Evolutionary conservation across 495 filamentous ascomycete genomes (phyloP), one percentile per base, ranked within the genome.

Genomic region (Tuber brumale): DNA sequence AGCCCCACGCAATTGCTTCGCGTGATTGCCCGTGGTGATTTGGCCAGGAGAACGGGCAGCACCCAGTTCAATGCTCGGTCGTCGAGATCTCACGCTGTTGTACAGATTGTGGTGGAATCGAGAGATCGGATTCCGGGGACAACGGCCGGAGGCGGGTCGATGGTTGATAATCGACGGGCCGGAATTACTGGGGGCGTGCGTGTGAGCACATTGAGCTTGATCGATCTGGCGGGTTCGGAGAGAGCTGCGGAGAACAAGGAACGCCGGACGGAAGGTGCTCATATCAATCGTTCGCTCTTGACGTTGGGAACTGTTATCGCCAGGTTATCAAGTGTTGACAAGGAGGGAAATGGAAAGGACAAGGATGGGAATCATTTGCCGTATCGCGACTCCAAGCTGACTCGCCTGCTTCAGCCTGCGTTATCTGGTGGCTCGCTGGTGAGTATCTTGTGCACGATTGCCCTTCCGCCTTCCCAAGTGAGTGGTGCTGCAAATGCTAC

Each of bases 81-180:
- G 85, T 99, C 95, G 73, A 93, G 95, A 81, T 97, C 93, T 87
- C 95, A 99, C 80, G 95, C 95, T 2, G 95, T 99, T 41, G 95
- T 99, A 42, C 95, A 99, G 85, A 98, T 99, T 78, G 96, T 99
- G 19, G 95, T 99, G 43, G 95, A 99, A 83, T 97, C 94, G 81
- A 88, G 95, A 83, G 96, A 97, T 81, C 92, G 96, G 39, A 90
- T 90, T 70, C 87, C 89, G 31, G 80, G 85, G 10, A 86, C 85
- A 12, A 89, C 85, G n/a, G 79, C 83, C 1, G 86, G 84, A 3
- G 78, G 76, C 0, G 80, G 76, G 10, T 76, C 81, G n/a, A 83
- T 83, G 82, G 80, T 75, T n/a, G 79, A 78, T 74, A 88, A 83
- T 83, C 95, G 95, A 79, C 89, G 94, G 69, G 88, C 92, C 16